Percentiles rank a stretch among this genome's conserved stretches.
Conservation (phyloP, 176 grass and related monocot species). For the Puccinellia tenuiflora region DNA sequence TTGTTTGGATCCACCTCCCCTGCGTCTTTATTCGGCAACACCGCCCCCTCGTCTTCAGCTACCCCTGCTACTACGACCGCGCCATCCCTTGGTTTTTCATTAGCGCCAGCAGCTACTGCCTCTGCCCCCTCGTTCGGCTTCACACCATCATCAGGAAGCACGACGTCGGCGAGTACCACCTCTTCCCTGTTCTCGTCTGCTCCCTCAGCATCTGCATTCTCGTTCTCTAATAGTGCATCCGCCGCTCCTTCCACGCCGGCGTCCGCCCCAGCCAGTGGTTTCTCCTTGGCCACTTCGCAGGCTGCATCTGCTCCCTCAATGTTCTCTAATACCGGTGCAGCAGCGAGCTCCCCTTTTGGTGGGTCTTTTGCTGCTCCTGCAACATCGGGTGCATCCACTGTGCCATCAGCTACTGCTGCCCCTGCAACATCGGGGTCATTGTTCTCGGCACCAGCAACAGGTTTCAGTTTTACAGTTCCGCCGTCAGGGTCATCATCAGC, state of each 20-base stretch:
- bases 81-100: conserved; percentile 26
- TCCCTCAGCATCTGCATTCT: conserved; percentile 30
- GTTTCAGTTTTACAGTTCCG: conserved; percentile 37
- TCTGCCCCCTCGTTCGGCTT: conserved; percentile 31
- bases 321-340: conserved; percentile 32
- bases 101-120: conserved; percentile 21
- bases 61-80: conserved; percentile 1
- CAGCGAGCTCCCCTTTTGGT: conserved; percentile 38
- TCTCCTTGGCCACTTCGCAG: conserved; percentile 51
- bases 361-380: conserved; percentile 34
- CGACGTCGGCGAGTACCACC: conserved; percentile 8
- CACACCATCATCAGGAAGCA: conserved; percentile 2
- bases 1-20: conserved; percentile 52
- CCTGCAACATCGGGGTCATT: conserved; percentile 37
- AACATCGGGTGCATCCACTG: conserved; percentile 28
- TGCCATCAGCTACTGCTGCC: conserved; percentile 17
- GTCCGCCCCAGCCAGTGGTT: conserved; percentile 33
- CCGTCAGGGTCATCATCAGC: conserved; percentile 38
- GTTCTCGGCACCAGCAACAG: conserved; percentile 21
- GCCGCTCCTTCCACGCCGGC: conserved; percentile 6
- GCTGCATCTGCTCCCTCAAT: conserved; percentile 32
- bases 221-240: conserved; percentile 31
- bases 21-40: conserved; percentile 12
- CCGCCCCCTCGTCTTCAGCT: conserved; percentile 29
- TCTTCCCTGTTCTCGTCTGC: conserved; percentile 36